Percentiles rank a stretch among this genome's conserved stretches.
phyloP scores from a whole-genome alignment of 2,329 filamentous ascomycete species.

The Neofusicoccum umdonicola region DNA sequence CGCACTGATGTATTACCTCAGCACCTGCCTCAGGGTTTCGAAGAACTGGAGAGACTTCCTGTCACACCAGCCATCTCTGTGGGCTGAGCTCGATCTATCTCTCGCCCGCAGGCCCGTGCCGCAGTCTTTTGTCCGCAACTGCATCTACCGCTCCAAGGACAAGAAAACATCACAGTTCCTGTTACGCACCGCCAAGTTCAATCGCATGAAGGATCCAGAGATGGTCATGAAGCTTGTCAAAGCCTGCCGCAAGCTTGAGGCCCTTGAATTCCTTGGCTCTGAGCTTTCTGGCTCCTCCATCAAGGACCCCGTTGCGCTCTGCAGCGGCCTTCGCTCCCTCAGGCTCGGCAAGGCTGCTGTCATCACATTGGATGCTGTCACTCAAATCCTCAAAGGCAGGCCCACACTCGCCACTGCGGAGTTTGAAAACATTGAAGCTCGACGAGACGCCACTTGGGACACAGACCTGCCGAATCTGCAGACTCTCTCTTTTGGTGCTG shows the following conservation, averaged over 20 bases:
- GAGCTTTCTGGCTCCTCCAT: constrained; percentile 29
- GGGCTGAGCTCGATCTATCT: constrained; percentile 55
- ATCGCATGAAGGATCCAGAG: constrained; percentile 40
- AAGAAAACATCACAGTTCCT: constrained; percentile 36
- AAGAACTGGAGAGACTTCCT: constrained; percentile 56
- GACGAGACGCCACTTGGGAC: constrained; percentile 23
- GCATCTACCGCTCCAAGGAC: constrained; percentile 39
- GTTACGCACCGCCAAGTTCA: constrained; percentile 25
- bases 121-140: constrained; percentile 42
- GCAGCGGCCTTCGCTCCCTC: constrained; percentile 28
- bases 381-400: constrained; percentile 29
- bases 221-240: constrained; percentile 40
- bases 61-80: constrained; percentile 45
- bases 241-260: constrained; percentile 34
- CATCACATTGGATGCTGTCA: constrained; percentile 27
- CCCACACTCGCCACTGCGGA: constrained; percentile 28
- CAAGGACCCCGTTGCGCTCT: constrained; percentile 29
- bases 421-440: constrained; percentile 20
- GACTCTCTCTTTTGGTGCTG: constrained; percentile 22
- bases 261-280: constrained; percentile 32
- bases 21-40: constrained; percentile 53
- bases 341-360: constrained; percentile 24
- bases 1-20: constrained; percentile 21
- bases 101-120: constrained; percentile 43
- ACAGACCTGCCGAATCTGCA: constrained; percentile 28